Evolutionary conservation across 352 stramenopile genomes (phyloP).

Genomic region (Phytophthora multivora): DNA sequence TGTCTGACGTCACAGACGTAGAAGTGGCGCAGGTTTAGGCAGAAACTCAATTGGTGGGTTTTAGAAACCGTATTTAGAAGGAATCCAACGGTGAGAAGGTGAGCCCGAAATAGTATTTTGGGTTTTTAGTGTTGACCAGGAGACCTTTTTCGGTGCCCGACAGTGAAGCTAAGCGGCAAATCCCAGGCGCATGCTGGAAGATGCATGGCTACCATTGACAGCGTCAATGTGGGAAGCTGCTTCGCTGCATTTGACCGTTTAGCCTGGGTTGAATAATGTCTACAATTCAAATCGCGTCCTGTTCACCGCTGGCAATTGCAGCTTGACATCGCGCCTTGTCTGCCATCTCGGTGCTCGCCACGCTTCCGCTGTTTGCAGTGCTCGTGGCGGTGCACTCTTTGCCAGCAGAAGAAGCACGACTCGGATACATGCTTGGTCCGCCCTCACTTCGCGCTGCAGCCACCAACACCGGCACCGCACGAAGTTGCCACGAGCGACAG

Average conservation of each 20-base stretch:
- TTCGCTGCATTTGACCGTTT: neutral
- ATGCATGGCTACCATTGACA: slow-evolving; percentile 20
- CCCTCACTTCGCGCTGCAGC: slow-evolving; percentile 11
- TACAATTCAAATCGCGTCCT: slow-evolving; percentile 14
- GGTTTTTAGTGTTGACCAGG: slow-evolving; percentile 1
- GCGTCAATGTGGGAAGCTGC: neutral
- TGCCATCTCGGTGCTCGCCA: slow-evolving; percentile 26
- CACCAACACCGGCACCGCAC: slow-evolving; percentile 8
- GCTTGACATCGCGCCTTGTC: slow-evolving; percentile 24
- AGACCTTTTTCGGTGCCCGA: slow-evolving; percentile 14
- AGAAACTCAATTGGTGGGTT: slow-evolving; percentile 9
- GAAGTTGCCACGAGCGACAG: slow-evolving; percentile 1
- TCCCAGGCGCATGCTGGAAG: slow-evolving; percentile 1
- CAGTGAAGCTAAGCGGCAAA: slow-evolving; percentile 12
- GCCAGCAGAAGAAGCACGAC: slow-evolving; percentile 23
- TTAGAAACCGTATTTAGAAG: slow-evolving; percentile 10
- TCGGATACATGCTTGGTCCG: slow-evolving; percentile 14
- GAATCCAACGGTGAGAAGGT: neutral
- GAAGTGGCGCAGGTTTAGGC: neutral
- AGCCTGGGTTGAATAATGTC: neutral
- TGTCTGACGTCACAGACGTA: slow-evolving; percentile 1
- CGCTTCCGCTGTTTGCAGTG: neutral
- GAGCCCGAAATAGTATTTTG: neutral
- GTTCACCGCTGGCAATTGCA: neutral
- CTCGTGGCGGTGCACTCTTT: slow-evolving; percentile 10